A percentile compares a stretch with the other conserved stretches of the same genome.
phyloP scores from a whole-genome alignment of 129 eudicot genomes.

The Centrapalus pauciflorus region DNA sequence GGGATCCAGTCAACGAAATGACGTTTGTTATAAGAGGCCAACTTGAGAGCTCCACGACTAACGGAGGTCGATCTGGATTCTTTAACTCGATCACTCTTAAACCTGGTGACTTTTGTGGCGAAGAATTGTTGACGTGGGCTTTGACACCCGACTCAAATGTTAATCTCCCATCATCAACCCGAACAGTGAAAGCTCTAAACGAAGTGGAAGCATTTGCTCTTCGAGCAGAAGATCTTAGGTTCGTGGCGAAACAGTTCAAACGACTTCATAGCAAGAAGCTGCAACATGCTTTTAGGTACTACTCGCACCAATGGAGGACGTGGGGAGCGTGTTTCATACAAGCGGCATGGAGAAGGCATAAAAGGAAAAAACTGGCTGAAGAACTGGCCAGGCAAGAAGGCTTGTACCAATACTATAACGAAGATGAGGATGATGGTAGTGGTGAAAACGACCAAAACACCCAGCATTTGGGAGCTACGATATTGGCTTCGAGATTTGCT shows the following conservation, averaged over 20 bases:
- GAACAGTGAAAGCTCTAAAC: constrained; percentile 53
- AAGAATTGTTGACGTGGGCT: constrained; percentile 75
- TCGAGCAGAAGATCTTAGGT: constrained; percentile 68
- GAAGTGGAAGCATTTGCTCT: constrained; percentile 90
- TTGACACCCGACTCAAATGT: constrained; percentile 42
- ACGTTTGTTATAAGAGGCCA: constrained; percentile 61
- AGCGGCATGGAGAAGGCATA: constrained; percentile 61
- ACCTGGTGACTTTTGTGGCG: constrained; percentile 72
- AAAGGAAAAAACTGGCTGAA: constrained; percentile 43
- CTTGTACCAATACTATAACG: constrained; percentile 18
- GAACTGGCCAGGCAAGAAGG: constrained; percentile 40
- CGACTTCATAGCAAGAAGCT: constrained; percentile 76
- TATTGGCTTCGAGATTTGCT: constrained; percentile 66
- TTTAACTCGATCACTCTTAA: constrained; percentile 53
- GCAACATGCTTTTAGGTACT: constrained; percentile 71
- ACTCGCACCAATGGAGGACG: constrained; percentile 72
- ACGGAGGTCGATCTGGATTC: constrained; percentile 62
- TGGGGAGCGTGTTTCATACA: constrained; percentile 69
- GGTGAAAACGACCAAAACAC: constrained; percentile 22
- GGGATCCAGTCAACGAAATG: constrained; percentile 69
- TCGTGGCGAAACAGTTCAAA: constrained; percentile 65
- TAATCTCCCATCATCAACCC: constrained; percentile 69
- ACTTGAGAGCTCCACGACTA: constrained; percentile 62
- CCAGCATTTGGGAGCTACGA: constrained; percentile 51
- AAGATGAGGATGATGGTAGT: not conserved